Evolutionary conservation across 305 asterid species (phyloP).

Genomic region (Solanum aculeatissimum): DNA sequence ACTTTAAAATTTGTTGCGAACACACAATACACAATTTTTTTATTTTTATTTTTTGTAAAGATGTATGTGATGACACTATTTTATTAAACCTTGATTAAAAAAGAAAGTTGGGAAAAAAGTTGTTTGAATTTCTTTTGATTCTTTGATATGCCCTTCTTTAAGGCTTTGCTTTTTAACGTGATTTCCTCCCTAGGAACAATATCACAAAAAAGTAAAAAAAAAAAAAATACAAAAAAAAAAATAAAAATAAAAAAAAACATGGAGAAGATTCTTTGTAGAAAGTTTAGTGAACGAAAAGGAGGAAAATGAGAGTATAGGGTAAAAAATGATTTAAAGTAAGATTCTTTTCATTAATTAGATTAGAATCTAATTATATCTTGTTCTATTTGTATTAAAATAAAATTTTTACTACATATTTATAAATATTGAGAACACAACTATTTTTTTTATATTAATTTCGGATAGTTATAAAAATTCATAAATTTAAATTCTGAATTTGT

Average conservation of each 20-base stretch:
- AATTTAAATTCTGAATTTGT: background rate
- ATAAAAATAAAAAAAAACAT: background rate
- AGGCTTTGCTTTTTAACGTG: constrained; percentile 42
- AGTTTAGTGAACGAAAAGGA: background rate
- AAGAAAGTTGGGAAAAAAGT: background rate
- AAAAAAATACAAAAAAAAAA: no score
- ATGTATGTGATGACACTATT: background rate
- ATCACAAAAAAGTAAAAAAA: background rate
- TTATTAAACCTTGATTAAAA: background rate
- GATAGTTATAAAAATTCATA: background rate
- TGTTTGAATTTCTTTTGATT: background rate
- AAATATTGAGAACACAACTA: background rate
- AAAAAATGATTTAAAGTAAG: background rate
- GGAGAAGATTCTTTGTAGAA: background rate
- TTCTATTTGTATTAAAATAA: background rate
- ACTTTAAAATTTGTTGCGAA: no score
- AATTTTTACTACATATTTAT: background rate
- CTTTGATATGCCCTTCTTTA: background rate
- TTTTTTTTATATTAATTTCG: background rate
- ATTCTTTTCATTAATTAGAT: background rate
- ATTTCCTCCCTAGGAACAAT: constrained; percentile 33
- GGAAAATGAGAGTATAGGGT: background rate
- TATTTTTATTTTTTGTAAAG: background rate
- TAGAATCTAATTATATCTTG: background rate
- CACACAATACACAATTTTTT: background rate